phyloP scores from a whole-genome alignment of 192 early-diverging fungal species.

The Backusella parvicylindrica region DNA sequence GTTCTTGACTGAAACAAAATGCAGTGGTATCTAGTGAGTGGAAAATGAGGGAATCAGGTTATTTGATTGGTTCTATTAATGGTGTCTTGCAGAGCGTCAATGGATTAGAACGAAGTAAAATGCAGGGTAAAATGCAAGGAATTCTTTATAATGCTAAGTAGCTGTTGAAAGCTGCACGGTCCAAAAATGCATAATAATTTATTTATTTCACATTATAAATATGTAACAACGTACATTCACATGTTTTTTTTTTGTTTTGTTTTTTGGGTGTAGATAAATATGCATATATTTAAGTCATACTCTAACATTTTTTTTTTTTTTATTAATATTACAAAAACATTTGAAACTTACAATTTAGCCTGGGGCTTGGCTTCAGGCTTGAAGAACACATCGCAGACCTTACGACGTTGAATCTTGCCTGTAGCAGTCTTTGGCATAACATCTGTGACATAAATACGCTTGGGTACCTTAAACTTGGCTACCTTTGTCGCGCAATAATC shows the following conservation, averaged over 20 bases:
- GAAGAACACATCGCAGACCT: slow-evolving; percentile 21
- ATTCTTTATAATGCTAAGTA: background rate
- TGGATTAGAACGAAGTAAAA: background rate
- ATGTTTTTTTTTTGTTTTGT: background rate
- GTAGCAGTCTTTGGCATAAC: slow-evolving; percentile 71
- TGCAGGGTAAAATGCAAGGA: background rate
- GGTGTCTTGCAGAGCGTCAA: background rate
- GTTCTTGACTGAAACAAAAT: background rate
- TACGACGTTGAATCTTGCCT: slow-evolving; percentile 55
- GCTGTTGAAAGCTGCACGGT: background rate
- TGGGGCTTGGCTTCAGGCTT: slow-evolving; percentile 15
- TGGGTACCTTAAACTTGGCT: slow-evolving; percentile 71
- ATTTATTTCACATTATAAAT: background rate
- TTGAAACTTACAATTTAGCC: slow-evolving; percentile 1
- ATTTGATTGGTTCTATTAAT: background rate
- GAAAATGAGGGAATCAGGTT: background rate
- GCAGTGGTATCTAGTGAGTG: background rate
- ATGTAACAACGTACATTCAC: background rate
- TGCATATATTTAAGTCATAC: background rate
- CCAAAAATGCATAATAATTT: background rate
- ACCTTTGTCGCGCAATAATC: slow-evolving; percentile 50
- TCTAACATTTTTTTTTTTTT: background rate
- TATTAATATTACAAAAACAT: background rate
- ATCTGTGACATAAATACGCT: slow-evolving; percentile 62
- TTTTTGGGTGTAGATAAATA: background rate